Conservation (phyloP, 176 grass and related monocot genomes). For the Microstegium vimineum region DNA sequence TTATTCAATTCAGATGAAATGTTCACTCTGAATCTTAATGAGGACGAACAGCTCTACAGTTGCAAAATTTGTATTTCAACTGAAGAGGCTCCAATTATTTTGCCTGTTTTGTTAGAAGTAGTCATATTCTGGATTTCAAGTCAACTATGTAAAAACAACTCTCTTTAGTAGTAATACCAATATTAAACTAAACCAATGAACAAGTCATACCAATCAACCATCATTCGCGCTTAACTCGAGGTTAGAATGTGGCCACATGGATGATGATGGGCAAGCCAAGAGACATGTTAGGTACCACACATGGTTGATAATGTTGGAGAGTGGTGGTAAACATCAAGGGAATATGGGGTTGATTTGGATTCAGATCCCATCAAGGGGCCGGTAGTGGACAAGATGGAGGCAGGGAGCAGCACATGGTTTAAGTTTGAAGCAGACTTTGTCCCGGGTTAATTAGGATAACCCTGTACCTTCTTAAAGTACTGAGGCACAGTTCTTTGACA, state of each 20-base stretch:
- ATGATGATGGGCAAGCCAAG: constrained; percentile 38
- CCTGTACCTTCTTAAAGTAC: constrained; percentile 36
- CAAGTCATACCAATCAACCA: constrained; percentile 6
- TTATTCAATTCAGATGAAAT: constrained; percentile 1
- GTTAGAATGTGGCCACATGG: constrained; percentile 72
- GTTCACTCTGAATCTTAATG: not conserved
- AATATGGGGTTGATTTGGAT: constrained; percentile 58
- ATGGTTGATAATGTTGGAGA: constrained; percentile 55
- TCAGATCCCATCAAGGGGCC: constrained; percentile 72
- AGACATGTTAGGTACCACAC: constrained; percentile 63
- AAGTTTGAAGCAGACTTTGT: constrained; percentile 38
- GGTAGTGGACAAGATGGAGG: constrained; percentile 23
- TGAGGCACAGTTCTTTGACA: constrained; percentile 70
- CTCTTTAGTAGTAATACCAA: not conserved
- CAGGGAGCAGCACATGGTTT: constrained; percentile 53
- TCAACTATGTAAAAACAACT: constrained; percentile 29
- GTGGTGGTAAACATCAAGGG: constrained; percentile 56
- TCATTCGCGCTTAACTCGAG: not conserved
- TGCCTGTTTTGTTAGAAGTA: not conserved
- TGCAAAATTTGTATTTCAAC: constrained; percentile 1
- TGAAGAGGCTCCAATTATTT: not conserved
- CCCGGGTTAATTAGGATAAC: constrained; percentile 16
- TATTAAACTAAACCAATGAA: not conserved
- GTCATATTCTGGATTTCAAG: constrained; percentile 1
- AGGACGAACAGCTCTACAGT: not conserved